Conservation (phyloP, 2,329 filamentous ascomycete genomes). For the Hypoxylon rubiginosum region DNA sequence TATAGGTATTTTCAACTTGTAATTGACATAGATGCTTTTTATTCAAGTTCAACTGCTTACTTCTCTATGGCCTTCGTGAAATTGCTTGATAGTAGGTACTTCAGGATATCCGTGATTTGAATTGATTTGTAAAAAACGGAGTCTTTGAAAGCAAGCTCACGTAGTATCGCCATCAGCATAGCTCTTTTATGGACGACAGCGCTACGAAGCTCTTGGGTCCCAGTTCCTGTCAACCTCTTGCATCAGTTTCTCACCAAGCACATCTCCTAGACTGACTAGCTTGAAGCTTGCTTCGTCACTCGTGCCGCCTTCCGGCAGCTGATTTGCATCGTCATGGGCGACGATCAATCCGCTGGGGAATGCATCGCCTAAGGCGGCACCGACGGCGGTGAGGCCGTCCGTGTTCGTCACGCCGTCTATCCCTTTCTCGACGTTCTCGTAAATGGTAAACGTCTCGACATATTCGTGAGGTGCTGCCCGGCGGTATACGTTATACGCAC, state of each 20-base stretch:
- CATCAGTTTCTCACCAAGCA: conserved; percentile 55
- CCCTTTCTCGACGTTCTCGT: conserved; percentile 56
- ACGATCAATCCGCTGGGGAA: conserved; percentile 63
- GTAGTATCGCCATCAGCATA: background rate
- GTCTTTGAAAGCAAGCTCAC: background rate
- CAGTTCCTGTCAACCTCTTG: conserved; percentile 55
- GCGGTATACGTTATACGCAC: conserved; percentile 65
- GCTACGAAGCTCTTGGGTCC: conserved; percentile 54
- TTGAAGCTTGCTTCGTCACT: conserved; percentile 65
- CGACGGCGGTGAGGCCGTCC: conserved; percentile 64
- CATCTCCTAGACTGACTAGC: conserved; percentile 58
- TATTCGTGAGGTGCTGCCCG: conserved; percentile 63
- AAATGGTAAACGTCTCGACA: conserved; percentile 63
- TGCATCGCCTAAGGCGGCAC: conserved; percentile 56
- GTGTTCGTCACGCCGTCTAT: conserved; percentile 67
- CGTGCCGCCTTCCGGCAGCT: conserved; percentile 60
- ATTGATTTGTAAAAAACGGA: background rate
- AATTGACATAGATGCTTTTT: conserved; percentile 33
- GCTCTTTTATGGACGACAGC: background rate
- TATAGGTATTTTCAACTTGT: conserved; percentile 35
- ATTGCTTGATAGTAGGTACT: background rate
- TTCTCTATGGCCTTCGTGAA: background rate
- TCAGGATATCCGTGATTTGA: too few relatives aligned
- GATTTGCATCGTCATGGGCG: conserved; percentile 67
- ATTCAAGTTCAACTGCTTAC: conserved; percentile 1